A percentile compares a stretch with the other conserved stretches of the same genome.
These are phyloP conservation scores for Leptomonas pyrrhocoris DNA, from an alignment of 208 protist genomes.

Conservation along the genomic window DNA sequence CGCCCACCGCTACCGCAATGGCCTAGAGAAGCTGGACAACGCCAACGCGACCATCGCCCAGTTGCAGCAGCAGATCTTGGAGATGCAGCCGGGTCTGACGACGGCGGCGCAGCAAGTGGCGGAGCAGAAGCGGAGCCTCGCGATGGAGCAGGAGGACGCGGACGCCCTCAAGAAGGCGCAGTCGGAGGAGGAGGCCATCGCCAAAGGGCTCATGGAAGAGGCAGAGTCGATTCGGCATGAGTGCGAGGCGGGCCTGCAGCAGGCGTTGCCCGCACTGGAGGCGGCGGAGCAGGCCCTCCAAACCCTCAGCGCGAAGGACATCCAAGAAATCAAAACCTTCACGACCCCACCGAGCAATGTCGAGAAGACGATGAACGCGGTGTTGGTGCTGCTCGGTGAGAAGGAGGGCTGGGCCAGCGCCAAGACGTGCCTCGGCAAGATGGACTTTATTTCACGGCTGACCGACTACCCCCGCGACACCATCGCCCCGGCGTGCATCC, in stretches of 20 bases:
- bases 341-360: slow-evolving; percentile 90
- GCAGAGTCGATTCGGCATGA: slow-evolving; percentile 87
- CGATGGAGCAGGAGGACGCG: slow-evolving; percentile 86
- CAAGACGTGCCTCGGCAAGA: slow-evolving; percentile 86
- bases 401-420: slow-evolving; percentile 93
- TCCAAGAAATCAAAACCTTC: slow-evolving; percentile 94
- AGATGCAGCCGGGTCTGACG: slow-evolving; percentile 94
- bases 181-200: slow-evolving; percentile 84
- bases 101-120: slow-evolving; percentile 90
- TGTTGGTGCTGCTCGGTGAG: slow-evolving; percentile 91
- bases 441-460: slow-evolving; percentile 90
- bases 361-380: slow-evolving; percentile 92
- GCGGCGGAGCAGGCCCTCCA: slow-evolving; percentile 91
- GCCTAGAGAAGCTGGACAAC: slow-evolving; percentile 92
- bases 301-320: slow-evolving; percentile 91
- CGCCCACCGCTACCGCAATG: slow-evolving; percentile 79
- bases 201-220: slow-evolving; percentile 80
- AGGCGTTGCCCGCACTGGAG: slow-evolving; percentile 93
- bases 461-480: slow-evolving; percentile 91
- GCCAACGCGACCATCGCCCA: slow-evolving; percentile 92
- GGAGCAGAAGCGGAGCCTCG: slow-evolving; percentile 85
- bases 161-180: slow-evolving; percentile 76
- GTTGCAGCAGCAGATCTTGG: slow-evolving; percentile 94
- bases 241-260: slow-evolving; percentile 93
- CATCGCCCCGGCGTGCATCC: slow-evolving; percentile 75